Percentiles rank a stretch among this genome's conserved stretches.
phyloP scores from a whole-genome alignment of 2,329 filamentous ascomycete species.

The Zymoseptoria pseudotritici region DNA sequence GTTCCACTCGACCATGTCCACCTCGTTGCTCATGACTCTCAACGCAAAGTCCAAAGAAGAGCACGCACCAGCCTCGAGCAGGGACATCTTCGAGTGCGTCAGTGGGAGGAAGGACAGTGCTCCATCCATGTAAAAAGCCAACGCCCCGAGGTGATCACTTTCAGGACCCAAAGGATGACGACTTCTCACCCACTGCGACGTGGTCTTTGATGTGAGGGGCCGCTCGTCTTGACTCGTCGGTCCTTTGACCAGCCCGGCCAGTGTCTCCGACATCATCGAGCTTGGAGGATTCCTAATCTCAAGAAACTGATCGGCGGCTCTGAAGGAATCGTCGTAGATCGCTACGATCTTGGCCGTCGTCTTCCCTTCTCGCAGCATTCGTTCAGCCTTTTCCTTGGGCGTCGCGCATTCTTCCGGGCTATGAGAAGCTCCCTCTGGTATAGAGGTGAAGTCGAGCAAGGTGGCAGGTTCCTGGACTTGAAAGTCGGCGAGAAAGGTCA shows the following conservation, averaged over 20 bases:
- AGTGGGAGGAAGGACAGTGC: slow-evolving; percentile 40
- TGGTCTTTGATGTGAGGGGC: not conserved
- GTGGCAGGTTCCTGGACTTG: slow-evolving; percentile 34
- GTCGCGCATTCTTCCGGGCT: slow-evolving; percentile 25
- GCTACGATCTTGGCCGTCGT: slow-evolving; percentile 26
- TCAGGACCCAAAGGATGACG: slow-evolving; percentile 14
- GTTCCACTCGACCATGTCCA: slow-evolving; percentile 39
- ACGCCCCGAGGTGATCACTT: slow-evolving; percentile 31
- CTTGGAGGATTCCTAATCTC: not conserved
- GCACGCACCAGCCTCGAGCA: slow-evolving; percentile 40
- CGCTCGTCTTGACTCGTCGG: not conserved
- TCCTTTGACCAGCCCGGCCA: not conserved
- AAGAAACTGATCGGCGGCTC: not conserved
- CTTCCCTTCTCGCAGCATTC: slow-evolving; percentile 29
- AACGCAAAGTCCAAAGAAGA: slow-evolving; percentile 47
- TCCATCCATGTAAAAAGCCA: slow-evolving; percentile 42
- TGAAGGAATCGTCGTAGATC: not conserved
- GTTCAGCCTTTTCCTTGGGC: slow-evolving; percentile 33
- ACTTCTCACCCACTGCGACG: not conserved
- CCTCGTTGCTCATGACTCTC: slow-evolving; percentile 34
- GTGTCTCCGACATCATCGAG: not conserved
- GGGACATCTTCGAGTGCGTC: slow-evolving; percentile 36
- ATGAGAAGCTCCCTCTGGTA: not conserved
- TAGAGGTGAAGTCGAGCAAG: slow-evolving; percentile 33
- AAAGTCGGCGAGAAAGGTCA: slow-evolving; percentile 43